These are phyloP conservation scores for Solanum neorickii DNA, from an alignment of 257 asterid genomes.

Conservation along the genomic window DNA sequence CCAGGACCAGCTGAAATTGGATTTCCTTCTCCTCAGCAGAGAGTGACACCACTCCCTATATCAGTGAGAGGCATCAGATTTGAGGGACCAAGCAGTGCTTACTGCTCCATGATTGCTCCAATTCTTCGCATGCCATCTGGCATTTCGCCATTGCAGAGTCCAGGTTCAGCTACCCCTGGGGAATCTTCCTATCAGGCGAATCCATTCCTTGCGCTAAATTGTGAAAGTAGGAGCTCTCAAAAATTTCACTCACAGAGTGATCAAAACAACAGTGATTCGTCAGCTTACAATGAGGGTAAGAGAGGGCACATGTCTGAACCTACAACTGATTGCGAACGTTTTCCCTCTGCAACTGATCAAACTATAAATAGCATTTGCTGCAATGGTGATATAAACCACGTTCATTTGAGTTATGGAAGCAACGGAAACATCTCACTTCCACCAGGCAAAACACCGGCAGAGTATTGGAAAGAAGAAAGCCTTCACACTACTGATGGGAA, in stretches of 20 bases:
- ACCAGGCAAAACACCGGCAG: slow-evolving; percentile 13
- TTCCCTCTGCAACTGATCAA: slow-evolving; percentile 48
- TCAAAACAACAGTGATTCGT: slow-evolving; percentile 23
- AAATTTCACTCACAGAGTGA: slow-evolving; percentile 22
- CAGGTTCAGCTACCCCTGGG: slow-evolving; percentile 23
- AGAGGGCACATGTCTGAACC: slow-evolving; percentile 27
- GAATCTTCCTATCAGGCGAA: slow-evolving; percentile 27
- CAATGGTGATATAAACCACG: slow-evolving; percentile 25
- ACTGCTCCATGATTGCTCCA: slow-evolving; percentile 29
- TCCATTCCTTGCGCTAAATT: slow-evolving; percentile 18
- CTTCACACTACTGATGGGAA: slow-evolving; percentile 27
- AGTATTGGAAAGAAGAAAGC: slow-evolving; percentile 41
- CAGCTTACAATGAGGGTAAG: slow-evolving; percentile 29
- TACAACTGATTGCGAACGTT: slow-evolving; percentile 25
- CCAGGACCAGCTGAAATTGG: slow-evolving; percentile 26
- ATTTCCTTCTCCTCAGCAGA: slow-evolving; percentile 22
- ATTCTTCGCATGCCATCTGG: slow-evolving; percentile 19
- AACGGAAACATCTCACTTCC: slow-evolving; percentile 18
- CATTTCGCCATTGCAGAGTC: slow-evolving; percentile 32
- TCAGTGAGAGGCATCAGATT: slow-evolving; percentile 42
- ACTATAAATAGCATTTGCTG: slow-evolving; percentile 48
- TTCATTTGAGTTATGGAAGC: slow-evolving; percentile 23
- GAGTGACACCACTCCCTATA: slow-evolving; percentile 35
- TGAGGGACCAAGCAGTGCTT: slow-evolving; percentile 25
- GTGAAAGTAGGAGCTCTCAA: slow-evolving; percentile 21